These are phyloP conservation scores for Nemania bipapillata DNA, from an alignment of 2,329 filamentous ascomycete genomes.

Conservation along the genomic window DNA sequence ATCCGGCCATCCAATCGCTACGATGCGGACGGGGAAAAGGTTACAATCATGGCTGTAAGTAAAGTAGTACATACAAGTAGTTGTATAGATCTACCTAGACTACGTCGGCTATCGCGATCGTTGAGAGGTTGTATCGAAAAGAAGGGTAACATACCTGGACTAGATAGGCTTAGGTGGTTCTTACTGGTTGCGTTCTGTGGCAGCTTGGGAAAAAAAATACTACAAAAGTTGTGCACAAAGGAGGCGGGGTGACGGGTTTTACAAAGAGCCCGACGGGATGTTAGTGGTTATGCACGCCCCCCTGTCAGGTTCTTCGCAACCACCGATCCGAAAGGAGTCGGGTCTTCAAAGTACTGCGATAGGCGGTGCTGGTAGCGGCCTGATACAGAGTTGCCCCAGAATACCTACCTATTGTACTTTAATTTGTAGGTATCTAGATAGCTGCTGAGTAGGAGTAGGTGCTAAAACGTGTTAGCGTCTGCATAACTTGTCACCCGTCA, in stretches of 20 bases:
- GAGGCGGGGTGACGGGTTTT: constrained; percentile 37
- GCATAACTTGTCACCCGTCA: constrained; percentile 6
- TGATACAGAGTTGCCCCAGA: not conserved
- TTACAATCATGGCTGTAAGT: not conserved
- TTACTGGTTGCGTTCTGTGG: not conserved
- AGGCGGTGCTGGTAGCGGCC: not conserved
- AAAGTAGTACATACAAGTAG: not conserved
- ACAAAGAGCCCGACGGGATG: constrained; percentile 37
- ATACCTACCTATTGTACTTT: no score
- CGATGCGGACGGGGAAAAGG: not conserved
- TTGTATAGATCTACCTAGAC: no score
- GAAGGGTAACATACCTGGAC: not conserved
- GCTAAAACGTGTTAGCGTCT: constrained; percentile 5
- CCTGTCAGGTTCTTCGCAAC: not conserved
- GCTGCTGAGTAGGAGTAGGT: constrained; percentile 5
- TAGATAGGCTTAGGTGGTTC: not conserved
- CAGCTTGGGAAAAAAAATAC: not conserved
- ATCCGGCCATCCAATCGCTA: not conserved
- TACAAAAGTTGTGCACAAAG: not conserved
- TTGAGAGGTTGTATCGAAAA: not conserved
- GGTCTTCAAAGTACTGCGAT: not conserved
- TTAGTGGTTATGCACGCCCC: constrained; percentile 14
- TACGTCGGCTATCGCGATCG: no score
- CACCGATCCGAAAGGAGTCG: not conserved
- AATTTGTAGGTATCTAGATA: no score